Percentiles rank a stretch among this genome's conserved stretches.
Conservation (phyloP, 441 rosid species). For the Pelargonium cotyledonis region DNA sequence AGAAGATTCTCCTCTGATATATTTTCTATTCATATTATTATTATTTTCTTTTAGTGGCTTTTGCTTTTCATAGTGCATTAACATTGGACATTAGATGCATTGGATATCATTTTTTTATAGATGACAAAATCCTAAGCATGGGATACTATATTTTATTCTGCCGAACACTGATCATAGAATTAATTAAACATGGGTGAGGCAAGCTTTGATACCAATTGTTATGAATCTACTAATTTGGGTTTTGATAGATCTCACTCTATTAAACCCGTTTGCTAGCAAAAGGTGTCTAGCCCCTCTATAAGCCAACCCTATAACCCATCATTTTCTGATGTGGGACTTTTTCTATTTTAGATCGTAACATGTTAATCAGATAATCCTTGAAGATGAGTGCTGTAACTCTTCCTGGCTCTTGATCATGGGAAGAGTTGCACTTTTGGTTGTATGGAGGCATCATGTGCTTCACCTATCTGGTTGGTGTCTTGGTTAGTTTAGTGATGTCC, state of each 20-base stretch:
- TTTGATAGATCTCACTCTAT: too few species aligned
- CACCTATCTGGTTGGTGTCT: neutral
- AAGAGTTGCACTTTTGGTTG: neutral
- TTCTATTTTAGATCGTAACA: too few species aligned
- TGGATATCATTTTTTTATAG: slow-evolving; percentile 1
- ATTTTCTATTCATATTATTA: neutral
- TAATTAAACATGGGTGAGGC: too few species aligned
- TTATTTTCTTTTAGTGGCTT: neutral
- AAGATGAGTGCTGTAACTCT: neutral
- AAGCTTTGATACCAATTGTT: too few species aligned
- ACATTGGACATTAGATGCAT: neutral
- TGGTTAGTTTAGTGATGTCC: neutral
- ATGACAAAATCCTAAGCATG: neutral
- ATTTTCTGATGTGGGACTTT: too few species aligned
- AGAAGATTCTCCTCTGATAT: neutral
- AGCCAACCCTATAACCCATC: too few species aligned
- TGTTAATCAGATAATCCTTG: neutral
- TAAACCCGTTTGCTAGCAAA: too few species aligned
- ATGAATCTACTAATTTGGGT: too few species aligned
- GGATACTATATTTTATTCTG: neutral
- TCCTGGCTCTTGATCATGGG: neutral
- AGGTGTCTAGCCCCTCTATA: too few species aligned
- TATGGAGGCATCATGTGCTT: neutral
- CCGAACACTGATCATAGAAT: neutral
- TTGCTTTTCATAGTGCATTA: neutral